Conservation (phyloP, 192 early-diverging fungal species). For the Podila epicladia region DNA sequence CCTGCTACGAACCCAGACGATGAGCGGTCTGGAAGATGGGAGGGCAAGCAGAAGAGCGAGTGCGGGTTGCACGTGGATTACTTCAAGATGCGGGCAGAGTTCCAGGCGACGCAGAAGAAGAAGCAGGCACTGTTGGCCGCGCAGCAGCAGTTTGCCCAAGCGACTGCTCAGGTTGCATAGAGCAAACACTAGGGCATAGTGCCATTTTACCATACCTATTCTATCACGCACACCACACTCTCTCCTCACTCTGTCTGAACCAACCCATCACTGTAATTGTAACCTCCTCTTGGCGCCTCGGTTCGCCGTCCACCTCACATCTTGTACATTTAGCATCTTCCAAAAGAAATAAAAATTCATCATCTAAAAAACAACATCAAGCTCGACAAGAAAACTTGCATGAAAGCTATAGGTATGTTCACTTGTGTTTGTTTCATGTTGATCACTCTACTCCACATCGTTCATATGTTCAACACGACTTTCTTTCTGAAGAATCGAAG, state of each 20-base stretch:
- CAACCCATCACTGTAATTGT: not conserved
- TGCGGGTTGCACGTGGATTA: constrained; percentile 98
- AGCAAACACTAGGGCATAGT: not conserved
- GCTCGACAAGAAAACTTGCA: not conserved
- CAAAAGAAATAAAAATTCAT: not conserved
- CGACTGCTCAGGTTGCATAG: not conserved
- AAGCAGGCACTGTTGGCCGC: constrained; percentile 48
- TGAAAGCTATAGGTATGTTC: not conserved
- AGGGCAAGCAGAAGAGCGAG: constrained; percentile 88
- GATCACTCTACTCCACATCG: not conserved
- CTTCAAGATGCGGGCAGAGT: constrained; percentile 88
- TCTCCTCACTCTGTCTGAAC: not conserved
- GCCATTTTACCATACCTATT: too few species aligned
- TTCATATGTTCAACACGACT: too few species aligned
- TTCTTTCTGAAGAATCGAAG: too few species aligned
- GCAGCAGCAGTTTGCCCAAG: not conserved
- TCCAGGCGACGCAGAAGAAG: constrained; percentile 81
- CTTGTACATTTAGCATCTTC: constrained; percentile 3
- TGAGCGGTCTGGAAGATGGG: constrained; percentile 93
- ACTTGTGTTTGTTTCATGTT: not conserved
- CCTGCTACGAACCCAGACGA: constrained; percentile 68
- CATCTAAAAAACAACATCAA: not conserved
- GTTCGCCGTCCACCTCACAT: not conserved
- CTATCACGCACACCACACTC: not conserved
- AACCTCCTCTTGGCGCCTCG: not conserved